These are phyloP conservation scores for Sporothrix curviconia DNA, from an alignment of 2,329 filamentous ascomycete species.

Conservation along the genomic window DNA sequence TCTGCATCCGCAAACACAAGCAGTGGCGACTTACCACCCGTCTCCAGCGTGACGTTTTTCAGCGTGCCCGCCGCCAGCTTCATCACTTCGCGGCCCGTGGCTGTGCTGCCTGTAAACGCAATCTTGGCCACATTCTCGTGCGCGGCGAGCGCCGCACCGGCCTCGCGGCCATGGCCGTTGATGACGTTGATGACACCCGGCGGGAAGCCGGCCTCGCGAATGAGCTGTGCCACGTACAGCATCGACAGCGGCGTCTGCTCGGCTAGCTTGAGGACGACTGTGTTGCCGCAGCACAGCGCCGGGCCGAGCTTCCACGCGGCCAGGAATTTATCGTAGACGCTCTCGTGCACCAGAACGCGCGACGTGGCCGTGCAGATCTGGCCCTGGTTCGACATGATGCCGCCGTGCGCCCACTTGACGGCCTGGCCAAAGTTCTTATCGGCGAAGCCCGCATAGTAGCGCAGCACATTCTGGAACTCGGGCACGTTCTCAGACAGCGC, in stretches of 20 bases:
- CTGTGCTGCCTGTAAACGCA: conserved; percentile 66
- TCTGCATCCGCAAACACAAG: conserved; percentile 56
- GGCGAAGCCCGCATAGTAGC: conserved; percentile 73
- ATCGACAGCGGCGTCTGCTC: conserved; percentile 57
- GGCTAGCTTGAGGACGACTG: conserved; percentile 54
- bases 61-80: conserved; percentile 54
- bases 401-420: conserved; percentile 66
- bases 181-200: conserved; percentile 67
- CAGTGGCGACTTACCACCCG: conserved; percentile 54
- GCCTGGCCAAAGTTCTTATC: conserved; percentile 75
- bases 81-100: conserved; percentile 62
- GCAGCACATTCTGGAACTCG: conserved; percentile 43
- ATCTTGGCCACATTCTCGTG: conserved; percentile 64
- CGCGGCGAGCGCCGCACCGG: conserved; percentile 58
- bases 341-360: conserved; percentile 59
- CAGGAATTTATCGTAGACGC: conserved; percentile 58
- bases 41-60: conserved; percentile 54
- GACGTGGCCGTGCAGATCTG: conserved; percentile 72
- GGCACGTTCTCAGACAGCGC: conserved; percentile 58
- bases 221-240: conserved; percentile 54
- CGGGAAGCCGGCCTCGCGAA: conserved; percentile 67
- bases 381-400: conserved; percentile 63
- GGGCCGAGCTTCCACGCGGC: conserved; percentile 68
- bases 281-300: conserved; percentile 54
- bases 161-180: conserved; percentile 59